Evolutionary conservation across 768 basidiomycete species (phyloP).

Genomic region (Collybia nuda): DNA sequence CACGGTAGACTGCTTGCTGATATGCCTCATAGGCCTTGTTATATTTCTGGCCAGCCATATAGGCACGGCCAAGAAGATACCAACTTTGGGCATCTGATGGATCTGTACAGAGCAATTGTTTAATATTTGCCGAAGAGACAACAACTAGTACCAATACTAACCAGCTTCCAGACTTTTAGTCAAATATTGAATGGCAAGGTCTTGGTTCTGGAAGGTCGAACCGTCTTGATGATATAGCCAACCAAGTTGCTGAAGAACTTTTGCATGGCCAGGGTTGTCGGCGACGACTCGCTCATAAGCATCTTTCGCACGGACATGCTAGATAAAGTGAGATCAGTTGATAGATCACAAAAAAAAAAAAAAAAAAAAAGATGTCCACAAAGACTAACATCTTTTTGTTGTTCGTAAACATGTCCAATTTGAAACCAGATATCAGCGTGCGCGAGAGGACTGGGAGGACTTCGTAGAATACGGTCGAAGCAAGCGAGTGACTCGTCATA

Average conservation of each 20-base stretch:
- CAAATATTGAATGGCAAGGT: constrained; percentile 88
- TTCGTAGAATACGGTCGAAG: constrained; percentile 95
- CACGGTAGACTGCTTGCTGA: constrained; percentile 98
- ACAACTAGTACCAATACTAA: constrained; percentile 33
- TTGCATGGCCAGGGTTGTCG: constrained; percentile 93
- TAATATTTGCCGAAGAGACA: neutral
- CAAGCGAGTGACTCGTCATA: constrained; percentile 86
- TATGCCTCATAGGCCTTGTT: constrained; percentile 99
- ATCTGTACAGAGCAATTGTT: constrained; percentile 52
- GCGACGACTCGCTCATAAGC: constrained; percentile 94
- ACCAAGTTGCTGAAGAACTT: constrained; percentile 96
- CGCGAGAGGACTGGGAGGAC: constrained; percentile 93
- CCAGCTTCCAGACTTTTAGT: constrained; percentile 96
- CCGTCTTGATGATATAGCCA: constrained; percentile 98
- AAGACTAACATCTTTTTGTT: constrained; percentile 91
- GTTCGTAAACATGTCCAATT: constrained; percentile 98
- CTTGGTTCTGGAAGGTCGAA: constrained; percentile 94
- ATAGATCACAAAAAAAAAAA: too few relatives aligned
- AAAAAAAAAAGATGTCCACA: too few relatives aligned
- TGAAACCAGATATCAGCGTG: constrained; percentile 99
- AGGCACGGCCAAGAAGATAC: constrained; percentile 97
- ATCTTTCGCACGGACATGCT: constrained; percentile 90
- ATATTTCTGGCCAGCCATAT: constrained; percentile 98
- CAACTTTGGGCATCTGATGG: constrained; percentile 96
- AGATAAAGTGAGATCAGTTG: too few relatives aligned